These are phyloP conservation scores for Aureobasidium sp. DNA, from an alignment of 2,329 filamentous ascomycete genomes.

Conservation along the genomic window DNA sequence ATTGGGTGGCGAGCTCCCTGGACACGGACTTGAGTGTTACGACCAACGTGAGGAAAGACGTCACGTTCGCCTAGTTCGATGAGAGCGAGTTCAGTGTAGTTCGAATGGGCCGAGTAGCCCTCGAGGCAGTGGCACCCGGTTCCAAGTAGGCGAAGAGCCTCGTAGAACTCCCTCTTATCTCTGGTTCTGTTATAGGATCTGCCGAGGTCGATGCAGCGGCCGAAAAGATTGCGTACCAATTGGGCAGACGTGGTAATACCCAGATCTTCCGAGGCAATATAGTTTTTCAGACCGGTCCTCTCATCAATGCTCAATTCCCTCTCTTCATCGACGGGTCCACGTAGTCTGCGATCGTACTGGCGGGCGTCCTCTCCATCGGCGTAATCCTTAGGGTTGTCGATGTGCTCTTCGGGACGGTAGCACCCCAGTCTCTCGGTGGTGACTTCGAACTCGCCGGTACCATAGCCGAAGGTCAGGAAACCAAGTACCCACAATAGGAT, in stretches of 20 bases:
- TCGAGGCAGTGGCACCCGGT: slow-evolving; percentile 48
- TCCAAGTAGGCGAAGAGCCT: slow-evolving; percentile 45
- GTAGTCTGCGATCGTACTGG: slow-evolving; percentile 70
- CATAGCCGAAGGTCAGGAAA: slow-evolving; percentile 52
- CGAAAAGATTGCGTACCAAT: slow-evolving; percentile 43
- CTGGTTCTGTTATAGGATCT: slow-evolving; percentile 40
- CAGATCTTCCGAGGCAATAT: slow-evolving; percentile 85
- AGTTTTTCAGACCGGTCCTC: slow-evolving; percentile 94
- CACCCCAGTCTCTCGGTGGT: slow-evolving; percentile 45
- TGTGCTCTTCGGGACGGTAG: slow-evolving; percentile 48
- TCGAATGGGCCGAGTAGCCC: slow-evolving; percentile 49
- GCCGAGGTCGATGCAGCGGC: slow-evolving; percentile 43
- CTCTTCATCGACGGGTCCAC: slow-evolving; percentile 59
- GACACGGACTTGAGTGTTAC: slow-evolving; percentile 38
- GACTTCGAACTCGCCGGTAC: slow-evolving; percentile 51
- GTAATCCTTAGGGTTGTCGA: slow-evolving; percentile 28
- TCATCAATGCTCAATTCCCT: slow-evolving; percentile 39
- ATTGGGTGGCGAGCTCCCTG: slow-evolving; percentile 37
- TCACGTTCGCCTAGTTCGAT: slow-evolving; percentile 44
- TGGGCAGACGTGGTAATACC: slow-evolving; percentile 85
- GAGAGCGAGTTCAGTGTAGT: slow-evolving; percentile 48
- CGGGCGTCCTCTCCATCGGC: slow-evolving; percentile 59
- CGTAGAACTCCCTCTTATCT: slow-evolving; percentile 38
- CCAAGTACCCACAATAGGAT: slow-evolving; percentile 49
- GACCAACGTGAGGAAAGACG: slow-evolving; percentile 48